These are phyloP conservation scores for Eremochloa ophiuroides DNA, from an alignment of 176 grass and related monocot genomes.

Conservation along the genomic window DNA sequence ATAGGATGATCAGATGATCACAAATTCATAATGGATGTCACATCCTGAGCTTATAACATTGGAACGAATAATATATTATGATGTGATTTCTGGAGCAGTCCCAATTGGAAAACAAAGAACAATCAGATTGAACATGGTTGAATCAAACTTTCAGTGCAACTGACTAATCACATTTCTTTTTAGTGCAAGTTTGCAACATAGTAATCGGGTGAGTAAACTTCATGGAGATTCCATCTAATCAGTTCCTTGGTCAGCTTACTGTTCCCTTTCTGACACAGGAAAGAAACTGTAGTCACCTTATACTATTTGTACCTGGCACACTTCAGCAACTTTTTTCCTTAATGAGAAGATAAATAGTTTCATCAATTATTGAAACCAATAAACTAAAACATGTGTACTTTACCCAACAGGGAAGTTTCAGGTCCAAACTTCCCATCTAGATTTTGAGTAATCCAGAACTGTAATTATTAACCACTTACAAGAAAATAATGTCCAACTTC, in stretches of 20 bases:
- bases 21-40: neutral
- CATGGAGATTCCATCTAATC: neutral
- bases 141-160: neutral
- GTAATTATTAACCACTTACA: neutral
- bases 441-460: neutral
- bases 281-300: neutral
- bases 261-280: neutral
- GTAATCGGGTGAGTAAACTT: neutral
- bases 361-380: neutral
- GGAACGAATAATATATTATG: constrained; percentile 7
- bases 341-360: neutral
- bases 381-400: neutral
- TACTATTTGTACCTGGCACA: neutral
- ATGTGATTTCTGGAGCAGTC: neutral
- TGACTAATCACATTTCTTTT: neutral
- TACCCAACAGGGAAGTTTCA: neutral
- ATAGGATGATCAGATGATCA: neutral
- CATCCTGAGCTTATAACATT: neutral
- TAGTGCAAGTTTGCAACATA: neutral
- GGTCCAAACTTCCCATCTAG: neutral
- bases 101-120: neutral
- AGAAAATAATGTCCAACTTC: neutral
- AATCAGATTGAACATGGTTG: neutral
- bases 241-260: neutral
- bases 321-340: neutral